phyloP scores from a whole-genome alignment of 2,329 filamentous ascomycete species.

The Massarina eburnea region DNA sequence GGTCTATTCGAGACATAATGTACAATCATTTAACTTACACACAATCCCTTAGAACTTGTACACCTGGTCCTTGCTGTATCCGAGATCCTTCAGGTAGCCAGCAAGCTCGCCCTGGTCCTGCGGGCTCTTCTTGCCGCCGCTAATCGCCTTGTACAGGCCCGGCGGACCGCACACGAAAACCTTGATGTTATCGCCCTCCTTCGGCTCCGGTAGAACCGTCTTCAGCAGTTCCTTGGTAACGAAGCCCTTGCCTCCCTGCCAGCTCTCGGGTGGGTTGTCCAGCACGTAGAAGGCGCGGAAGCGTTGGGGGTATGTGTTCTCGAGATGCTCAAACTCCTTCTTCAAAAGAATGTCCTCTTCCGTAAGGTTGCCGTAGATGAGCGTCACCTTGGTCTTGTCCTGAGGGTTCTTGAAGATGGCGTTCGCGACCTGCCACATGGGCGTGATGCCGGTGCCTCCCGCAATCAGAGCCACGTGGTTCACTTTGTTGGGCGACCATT shows the following conservation, averaged over 20 bases:
- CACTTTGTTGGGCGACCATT: constrained; percentile 89
- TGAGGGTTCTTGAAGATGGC: constrained; percentile 94
- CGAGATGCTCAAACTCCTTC: constrained; percentile 79
- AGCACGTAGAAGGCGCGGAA: constrained; percentile 96
- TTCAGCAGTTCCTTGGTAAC: constrained; percentile 92
- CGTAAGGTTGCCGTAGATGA: constrained; percentile 86
- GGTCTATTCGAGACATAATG: constrained; percentile 20
- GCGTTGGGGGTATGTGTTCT: constrained; percentile 92
- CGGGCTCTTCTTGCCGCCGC: constrained; percentile 87
- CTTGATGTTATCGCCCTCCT: constrained; percentile 84
- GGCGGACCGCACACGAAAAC: constrained; percentile 95
- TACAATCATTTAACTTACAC: constrained; percentile 16
- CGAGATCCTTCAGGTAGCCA: constrained; percentile 80
- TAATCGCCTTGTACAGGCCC: constrained; percentile 89
- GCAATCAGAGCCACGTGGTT: constrained; percentile 83
- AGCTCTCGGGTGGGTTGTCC: constrained; percentile 78
- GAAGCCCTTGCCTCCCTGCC: constrained; percentile 75
- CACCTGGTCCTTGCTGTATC: constrained; percentile 85
- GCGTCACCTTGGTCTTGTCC: constrained; percentile 96
- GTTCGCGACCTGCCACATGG: constrained; percentile 93
- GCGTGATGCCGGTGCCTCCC: constrained; percentile 95
- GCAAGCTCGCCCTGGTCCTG: constrained; percentile 88
- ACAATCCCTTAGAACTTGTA: constrained; percentile 64
- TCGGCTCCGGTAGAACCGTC: constrained; percentile 90
- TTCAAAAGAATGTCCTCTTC: constrained; percentile 93